phyloP scores from a whole-genome alignment of 345 rosid species.

The Mallotus nudiflorus region DNA sequence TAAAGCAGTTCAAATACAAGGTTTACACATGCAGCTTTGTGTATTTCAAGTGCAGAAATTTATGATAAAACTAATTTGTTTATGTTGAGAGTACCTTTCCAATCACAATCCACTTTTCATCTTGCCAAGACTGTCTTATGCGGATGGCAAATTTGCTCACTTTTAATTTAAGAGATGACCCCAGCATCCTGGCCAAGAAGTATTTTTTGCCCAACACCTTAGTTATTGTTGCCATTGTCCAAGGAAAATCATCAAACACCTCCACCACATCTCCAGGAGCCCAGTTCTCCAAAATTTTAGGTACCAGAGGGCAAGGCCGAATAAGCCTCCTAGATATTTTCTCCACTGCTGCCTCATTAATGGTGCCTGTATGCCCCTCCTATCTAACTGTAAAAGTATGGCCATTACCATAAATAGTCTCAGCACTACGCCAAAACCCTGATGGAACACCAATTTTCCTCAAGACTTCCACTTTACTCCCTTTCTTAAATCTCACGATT shows the following conservation, averaged over 20 bases:
- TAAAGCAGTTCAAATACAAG: neutral
- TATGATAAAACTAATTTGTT: neutral
- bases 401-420: constrained; percentile 67
- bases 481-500: constrained; percentile 60
- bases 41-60: neutral
- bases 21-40: neutral
- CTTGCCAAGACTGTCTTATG: constrained; percentile 72
- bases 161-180: constrained; percentile 58
- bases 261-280: constrained; percentile 72
- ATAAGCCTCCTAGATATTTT: constrained; percentile 56
- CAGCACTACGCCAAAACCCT: constrained; percentile 72
- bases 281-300: constrained; percentile 45
- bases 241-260: constrained; percentile 57
- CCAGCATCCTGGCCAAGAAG: constrained; percentile 59
- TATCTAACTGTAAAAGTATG: constrained; percentile 56
- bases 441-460: constrained; percentile 56
- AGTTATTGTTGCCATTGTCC: constrained; percentile 74
- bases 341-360: constrained; percentile 22
- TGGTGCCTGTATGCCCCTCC: constrained; percentile 26
- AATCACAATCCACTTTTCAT: constrained; percentile 58
- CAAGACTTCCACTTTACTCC: constrained; percentile 69
- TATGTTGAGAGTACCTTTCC: constrained; percentile 28
- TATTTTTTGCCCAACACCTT: constrained; percentile 46
- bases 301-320: constrained; percentile 59
- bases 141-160: constrained; percentile 49